phyloP scores from a whole-genome alignment of 2,329 filamentous ascomycete species.

The Dendryphion nanum region DNA sequence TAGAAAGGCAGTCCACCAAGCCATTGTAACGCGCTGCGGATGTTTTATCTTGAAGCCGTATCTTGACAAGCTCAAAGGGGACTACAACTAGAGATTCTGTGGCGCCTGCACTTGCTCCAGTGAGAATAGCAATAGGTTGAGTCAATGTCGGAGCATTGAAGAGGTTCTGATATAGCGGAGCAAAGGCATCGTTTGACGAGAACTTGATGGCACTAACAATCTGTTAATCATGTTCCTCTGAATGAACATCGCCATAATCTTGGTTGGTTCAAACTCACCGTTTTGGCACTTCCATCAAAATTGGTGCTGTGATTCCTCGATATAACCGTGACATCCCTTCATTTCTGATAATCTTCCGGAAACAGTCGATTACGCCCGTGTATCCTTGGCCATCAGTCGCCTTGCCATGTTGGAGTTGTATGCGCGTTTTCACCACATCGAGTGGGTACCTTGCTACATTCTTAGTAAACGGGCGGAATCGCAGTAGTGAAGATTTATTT shows the following conservation, averaged over 20 bases:
- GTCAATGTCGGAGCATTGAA: conserved; percentile 19
- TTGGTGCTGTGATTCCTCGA: conserved; percentile 30
- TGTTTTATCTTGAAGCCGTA: conserved; percentile 26
- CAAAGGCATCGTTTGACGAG: conserved; percentile 30
- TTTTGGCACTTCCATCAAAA: conserved; percentile 33
- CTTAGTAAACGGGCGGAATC: conserved; percentile 13
- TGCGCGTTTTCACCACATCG: conserved; percentile 32
- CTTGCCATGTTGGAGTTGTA: conserved; percentile 28
- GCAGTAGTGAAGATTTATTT: no score
- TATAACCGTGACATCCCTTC: conserved; percentile 24
- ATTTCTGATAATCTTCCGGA: conserved; percentile 24
- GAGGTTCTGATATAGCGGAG: conserved; percentile 20
- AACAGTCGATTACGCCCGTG: conserved; percentile 28
- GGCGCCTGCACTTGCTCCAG: conserved; percentile 28
- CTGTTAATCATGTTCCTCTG: not conserved
- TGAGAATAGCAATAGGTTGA: conserved; percentile 26
- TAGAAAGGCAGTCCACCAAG: conserved; percentile 24
- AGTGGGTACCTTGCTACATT: conserved; percentile 31
- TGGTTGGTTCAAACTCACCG: conserved; percentile 3
- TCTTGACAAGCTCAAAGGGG: conserved; percentile 31
- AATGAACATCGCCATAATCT: not conserved
- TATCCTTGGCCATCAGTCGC: conserved; percentile 19
- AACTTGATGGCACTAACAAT: conserved; percentile 27
- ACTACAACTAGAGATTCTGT: conserved; percentile 32
- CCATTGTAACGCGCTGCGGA: conserved; percentile 27